Conservation (phyloP, 768 basidiomycete genomes). For the Paxillus rubicundulus region DNA sequence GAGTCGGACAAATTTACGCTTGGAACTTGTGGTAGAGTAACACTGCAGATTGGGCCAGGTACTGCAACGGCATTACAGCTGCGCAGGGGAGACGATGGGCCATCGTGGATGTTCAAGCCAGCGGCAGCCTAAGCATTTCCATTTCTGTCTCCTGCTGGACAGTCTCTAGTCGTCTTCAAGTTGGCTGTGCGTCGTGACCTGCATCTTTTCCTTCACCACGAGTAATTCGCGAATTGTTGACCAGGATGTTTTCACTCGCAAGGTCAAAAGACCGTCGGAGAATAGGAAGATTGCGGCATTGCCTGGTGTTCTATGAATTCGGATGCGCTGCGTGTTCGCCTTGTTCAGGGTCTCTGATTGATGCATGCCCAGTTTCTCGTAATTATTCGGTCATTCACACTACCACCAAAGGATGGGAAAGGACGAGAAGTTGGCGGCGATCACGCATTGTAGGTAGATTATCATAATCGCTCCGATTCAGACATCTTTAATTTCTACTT, state of each 20-base stretch:
- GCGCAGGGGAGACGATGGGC: not conserved
- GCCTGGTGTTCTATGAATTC: conserved; percentile 9
- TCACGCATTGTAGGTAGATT: conserved; percentile 36
- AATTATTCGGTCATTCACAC: conserved; percentile 33
- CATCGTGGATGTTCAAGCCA: not conserved
- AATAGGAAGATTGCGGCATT: not conserved
- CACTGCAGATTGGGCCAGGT: too few relatives aligned
- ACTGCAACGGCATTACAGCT: not conserved
- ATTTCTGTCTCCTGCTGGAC: not conserved
- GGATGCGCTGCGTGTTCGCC: conserved; percentile 16
- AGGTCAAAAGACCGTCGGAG: conserved; percentile 10
- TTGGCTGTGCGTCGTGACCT: too few relatives aligned
- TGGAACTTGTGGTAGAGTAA: too few relatives aligned
- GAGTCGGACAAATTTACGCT: too few relatives aligned
- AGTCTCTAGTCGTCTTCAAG: not conserved
- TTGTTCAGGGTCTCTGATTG: conserved; percentile 22
- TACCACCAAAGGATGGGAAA: conserved; percentile 28
- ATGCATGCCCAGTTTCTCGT: conserved; percentile 29
- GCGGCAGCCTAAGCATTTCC: conserved; percentile 2
- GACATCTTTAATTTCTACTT: conserved; percentile 23
- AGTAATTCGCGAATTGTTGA: not conserved
- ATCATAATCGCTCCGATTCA: conserved; percentile 32
- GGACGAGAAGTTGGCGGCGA: conserved; percentile 34
- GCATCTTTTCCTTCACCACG: not conserved
- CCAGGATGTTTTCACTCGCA: not conserved